Conservation (phyloP, 2,329 filamentous ascomycete species). For the Cylindrodendrum hubeiense region DNA sequence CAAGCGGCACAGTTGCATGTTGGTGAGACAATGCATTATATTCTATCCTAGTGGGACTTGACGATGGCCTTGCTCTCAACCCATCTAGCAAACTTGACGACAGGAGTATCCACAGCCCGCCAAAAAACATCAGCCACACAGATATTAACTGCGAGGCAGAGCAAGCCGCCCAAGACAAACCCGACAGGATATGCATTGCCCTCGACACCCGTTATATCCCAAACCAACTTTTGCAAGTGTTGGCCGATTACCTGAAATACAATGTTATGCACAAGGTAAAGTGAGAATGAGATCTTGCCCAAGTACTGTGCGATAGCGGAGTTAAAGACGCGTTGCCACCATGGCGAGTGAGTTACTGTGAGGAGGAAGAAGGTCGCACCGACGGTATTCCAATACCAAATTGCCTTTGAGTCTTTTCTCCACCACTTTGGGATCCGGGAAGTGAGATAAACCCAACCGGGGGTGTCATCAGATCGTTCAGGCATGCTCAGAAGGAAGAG, state of each 20-base stretch:
- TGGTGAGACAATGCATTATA: too few species aligned
- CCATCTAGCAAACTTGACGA: conserved; percentile 69
- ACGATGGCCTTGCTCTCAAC: conserved; percentile 56
- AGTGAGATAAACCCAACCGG: conserved; percentile 64
- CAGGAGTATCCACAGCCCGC: conserved; percentile 67
- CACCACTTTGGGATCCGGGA: conserved; percentile 63
- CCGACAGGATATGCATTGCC: conserved; percentile 59
- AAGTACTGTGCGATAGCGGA: conserved; percentile 65
- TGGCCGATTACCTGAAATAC: conserved; percentile 67
- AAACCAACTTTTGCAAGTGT: conserved; percentile 61
- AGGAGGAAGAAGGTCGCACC: conserved; percentile 66
- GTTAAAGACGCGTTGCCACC: conserved; percentile 65
- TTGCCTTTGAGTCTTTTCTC: conserved; percentile 55
- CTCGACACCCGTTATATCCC: conserved; percentile 60
- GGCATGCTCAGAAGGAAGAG: conserved; percentile 64
- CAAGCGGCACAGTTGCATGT: too few species aligned
- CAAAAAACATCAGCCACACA: conserved; percentile 69
- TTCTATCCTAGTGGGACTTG: background rate
- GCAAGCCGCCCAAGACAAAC: conserved; percentile 58
- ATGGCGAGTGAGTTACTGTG: conserved; percentile 59
- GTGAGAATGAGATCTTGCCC: conserved; percentile 69
- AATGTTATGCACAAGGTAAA: conserved; percentile 72
- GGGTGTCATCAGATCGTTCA: conserved; percentile 58
- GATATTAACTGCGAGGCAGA: conserved; percentile 64
- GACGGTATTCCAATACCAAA: conserved; percentile 68